phyloP scores from a whole-genome alignment of 106 monocot genomes.

The Posidonia australis region DNA sequence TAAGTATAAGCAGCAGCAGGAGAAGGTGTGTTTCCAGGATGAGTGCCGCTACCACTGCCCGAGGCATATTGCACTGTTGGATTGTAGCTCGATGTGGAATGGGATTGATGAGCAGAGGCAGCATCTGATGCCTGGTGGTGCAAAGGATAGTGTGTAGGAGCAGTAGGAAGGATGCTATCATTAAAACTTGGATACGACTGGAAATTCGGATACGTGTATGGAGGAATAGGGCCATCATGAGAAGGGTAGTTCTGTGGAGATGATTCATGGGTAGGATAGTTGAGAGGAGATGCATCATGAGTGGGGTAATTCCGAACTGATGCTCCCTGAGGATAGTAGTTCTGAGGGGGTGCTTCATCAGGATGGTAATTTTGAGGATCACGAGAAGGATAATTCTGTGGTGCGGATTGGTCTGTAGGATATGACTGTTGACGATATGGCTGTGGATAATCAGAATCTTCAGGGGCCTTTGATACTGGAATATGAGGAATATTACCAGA shows the following conservation, averaged over 20 bases:
- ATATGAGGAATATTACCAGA: slow-evolving; percentile 21
- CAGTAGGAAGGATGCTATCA: slow-evolving; percentile 36
- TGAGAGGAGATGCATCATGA: slow-evolving; percentile 5
- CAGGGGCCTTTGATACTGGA: slow-evolving; percentile 12
- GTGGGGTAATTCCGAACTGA: slow-evolving; percentile 1
- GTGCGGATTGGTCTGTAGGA: slow-evolving; percentile 12
- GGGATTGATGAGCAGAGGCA: slow-evolving; percentile 13
- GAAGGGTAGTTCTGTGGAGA: slow-evolving; percentile 11
- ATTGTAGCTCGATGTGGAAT: slow-evolving; percentile 14
- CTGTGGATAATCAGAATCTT: slow-evolving; percentile 26
- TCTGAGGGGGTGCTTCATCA: slow-evolving; percentile 11
- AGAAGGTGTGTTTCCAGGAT: slow-evolving; percentile 7
- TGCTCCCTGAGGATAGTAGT: slow-evolving; percentile 8
- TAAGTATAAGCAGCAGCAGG: slow-evolving; percentile 32
- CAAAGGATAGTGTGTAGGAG: slow-evolving; percentile 40
- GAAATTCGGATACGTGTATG: slow-evolving; percentile 48
- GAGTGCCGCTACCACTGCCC: slow-evolving; percentile 5
- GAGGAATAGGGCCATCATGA: slow-evolving; percentile 11
- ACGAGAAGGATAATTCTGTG: slow-evolving; percentile 16
- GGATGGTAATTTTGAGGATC: slow-evolving; percentile 21
- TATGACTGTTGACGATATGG: slow-evolving; percentile 26
- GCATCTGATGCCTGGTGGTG: slow-evolving; percentile 26
- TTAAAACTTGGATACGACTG: slow-evolving; percentile 66
- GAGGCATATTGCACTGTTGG: slow-evolving; percentile 11
- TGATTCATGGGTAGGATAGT: slow-evolving; percentile 12